phyloP scores from a whole-genome alignment of 2,329 filamentous ascomycete species.

The Plenodomus tracheiphilus region DNA sequence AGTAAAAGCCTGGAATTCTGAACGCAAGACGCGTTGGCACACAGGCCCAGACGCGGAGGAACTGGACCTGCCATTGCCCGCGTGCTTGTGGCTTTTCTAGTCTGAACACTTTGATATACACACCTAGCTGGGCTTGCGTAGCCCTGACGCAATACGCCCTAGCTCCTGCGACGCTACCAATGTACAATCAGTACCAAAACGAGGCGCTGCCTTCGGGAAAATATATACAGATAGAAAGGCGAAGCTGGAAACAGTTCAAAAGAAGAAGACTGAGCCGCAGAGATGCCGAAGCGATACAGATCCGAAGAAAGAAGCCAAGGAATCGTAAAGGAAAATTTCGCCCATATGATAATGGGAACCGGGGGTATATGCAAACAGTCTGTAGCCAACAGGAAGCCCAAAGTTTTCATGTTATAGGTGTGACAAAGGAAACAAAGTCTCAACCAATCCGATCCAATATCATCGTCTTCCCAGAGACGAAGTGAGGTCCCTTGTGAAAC shows the following conservation, averaged over 20 bases:
- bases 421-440: conserved; percentile 1
- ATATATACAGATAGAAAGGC: not conserved
- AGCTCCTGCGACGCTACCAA: too few species aligned
- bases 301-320: not conserved
- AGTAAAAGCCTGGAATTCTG: too few species aligned
- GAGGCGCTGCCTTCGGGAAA: not conserved
- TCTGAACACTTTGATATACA: too few species aligned
- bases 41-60: too few species aligned
- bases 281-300: not conserved
- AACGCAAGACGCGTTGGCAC: too few species aligned
- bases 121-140: too few species aligned
- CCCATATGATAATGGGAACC: conserved; percentile 3
- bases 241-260: not conserved
- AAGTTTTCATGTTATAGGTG: not conserved
- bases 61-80: too few species aligned
- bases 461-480: not conserved
- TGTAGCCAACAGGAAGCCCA: conserved; percentile 10
- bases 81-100: too few species aligned
- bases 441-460: not conserved
- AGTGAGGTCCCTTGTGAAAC: not conserved
- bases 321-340: not conserved
- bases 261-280: not conserved
- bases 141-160: too few species aligned
- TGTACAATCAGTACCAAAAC: too few species aligned
- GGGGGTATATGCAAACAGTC: conserved; percentile 23